Conservation (phyloP, 805 yeast genomes). For the Wickerhamiella vanderwaltii region DNA sequence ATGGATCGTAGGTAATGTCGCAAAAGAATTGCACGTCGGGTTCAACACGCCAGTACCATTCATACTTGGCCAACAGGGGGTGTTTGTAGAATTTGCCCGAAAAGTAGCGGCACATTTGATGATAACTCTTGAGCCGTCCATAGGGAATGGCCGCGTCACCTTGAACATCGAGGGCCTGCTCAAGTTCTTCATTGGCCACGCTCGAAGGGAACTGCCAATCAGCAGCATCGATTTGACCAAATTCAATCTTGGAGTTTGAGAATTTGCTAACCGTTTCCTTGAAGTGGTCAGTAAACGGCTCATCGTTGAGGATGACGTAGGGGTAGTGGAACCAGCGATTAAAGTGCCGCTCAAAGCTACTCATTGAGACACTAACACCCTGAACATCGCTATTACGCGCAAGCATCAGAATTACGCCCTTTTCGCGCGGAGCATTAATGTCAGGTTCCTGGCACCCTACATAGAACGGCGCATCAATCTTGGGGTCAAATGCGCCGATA, state of each 20-base stretch:
- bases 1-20: conserved; percentile 87
- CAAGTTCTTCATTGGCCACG: conserved; percentile 34
- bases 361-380: conserved; percentile 64
- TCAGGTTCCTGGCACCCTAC: conserved; percentile 15
- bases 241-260: conserved; percentile 53
- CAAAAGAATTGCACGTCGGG: conserved; percentile 86
- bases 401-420: conserved; percentile 74
- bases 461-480: conserved; percentile 13
- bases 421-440: conserved; percentile 38
- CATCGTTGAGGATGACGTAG: conserved; percentile 80
- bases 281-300: conserved; percentile 56
- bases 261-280: conserved; percentile 37
- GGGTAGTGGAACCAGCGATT: conserved; percentile 93
- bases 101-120: conserved; percentile 90
- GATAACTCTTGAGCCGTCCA: conserved; percentile 72
- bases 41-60: conserved; percentile 96
- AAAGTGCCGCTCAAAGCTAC: conserved; percentile 71
- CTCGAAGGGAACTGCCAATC: conserved; percentile 62
- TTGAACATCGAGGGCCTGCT: conserved; percentile 54
- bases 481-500: conserved; percentile 3
- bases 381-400: conserved; percentile 70
- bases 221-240: conserved; percentile 48
- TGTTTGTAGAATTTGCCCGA: conserved; percentile 76
- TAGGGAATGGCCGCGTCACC: conserved; percentile 78
- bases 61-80: conserved; percentile 52